Evolutionary conservation across 306 rosid species (phyloP).

Genomic region (Ormosia emarginata): DNA sequence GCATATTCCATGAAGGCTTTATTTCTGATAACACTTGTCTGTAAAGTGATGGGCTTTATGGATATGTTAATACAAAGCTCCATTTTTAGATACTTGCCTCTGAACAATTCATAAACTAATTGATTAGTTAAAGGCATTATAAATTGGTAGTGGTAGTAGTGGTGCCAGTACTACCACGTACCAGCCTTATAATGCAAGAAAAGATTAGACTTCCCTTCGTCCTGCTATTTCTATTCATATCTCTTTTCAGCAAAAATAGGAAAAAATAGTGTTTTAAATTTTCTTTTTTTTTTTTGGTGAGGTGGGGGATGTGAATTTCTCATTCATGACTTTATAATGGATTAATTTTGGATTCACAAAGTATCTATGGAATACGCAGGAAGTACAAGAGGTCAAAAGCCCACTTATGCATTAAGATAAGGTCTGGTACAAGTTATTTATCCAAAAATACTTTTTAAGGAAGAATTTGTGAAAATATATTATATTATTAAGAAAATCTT

Average conservation of each 20-base stretch:
- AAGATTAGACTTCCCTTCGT: constrained; percentile 1
- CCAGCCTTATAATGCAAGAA: constrained; percentile 19
- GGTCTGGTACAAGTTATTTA: no score
- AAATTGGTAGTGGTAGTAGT: not conserved
- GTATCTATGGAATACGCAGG: not conserved
- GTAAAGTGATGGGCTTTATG: no score
- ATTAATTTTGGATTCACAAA: constrained; percentile 1
- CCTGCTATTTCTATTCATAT: not conserved
- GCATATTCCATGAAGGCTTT: no score
- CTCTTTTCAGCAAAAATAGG: not conserved
- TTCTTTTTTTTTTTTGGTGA: not conserved
- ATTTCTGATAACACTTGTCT: no score
- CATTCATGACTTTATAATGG: not conserved
- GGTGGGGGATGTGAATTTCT: not conserved
- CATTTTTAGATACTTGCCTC: no score
- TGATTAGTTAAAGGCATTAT: no score
- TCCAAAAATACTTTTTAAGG: no score
- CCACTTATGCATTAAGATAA: not conserved
- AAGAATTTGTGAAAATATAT: no score
- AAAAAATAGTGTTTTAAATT: not conserved
- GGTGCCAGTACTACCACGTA: not conserved
- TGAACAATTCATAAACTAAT: no score
- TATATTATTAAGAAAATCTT: no score
- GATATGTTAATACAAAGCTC: not conserved
- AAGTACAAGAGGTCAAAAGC: not conserved